phyloP scores from a whole-genome alignment of 768 basidiomycete species.

The Epithele typhae region DNA sequence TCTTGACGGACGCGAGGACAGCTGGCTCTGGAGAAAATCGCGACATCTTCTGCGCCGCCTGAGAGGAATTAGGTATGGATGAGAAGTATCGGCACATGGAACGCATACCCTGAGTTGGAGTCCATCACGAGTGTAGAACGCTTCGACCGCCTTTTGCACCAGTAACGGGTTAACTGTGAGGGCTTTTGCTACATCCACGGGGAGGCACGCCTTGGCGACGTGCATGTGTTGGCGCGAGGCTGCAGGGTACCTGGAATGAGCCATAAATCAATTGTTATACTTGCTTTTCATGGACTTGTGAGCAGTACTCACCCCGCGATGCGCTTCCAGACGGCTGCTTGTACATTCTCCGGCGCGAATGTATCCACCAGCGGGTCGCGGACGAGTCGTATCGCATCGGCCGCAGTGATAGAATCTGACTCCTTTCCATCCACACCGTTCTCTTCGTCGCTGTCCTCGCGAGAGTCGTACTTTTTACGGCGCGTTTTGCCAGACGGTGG shows the following conservation, averaged over 20 bases:
- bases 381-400: conserved; percentile 63
- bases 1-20: conserved; percentile 55
- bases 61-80: neutral
- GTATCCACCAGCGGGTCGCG: conserved; percentile 53
- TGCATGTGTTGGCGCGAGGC: conserved; percentile 68
- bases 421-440: conserved; percentile 34
- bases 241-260: conserved; percentile 65
- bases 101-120: conserved; percentile 75
- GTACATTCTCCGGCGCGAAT: conserved; percentile 53
- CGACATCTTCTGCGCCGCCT: conserved; percentile 88
- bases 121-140: conserved; percentile 95
- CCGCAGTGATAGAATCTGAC: conserved; percentile 46
- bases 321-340: conserved; percentile 64
- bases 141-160: conserved; percentile 82
- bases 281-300: too few relatives aligned
- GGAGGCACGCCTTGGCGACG: conserved; percentile 72
- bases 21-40: conserved; percentile 77
- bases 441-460: conserved; percentile 48
- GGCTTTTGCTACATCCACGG: conserved; percentile 73
- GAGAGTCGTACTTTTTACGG: conserved; percentile 40
- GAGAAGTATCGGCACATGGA: neutral
- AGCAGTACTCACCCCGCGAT: conserved; percentile 56
- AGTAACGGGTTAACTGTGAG: conserved; percentile 60
- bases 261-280: too few relatives aligned
- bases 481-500: conserved; percentile 50